A percentile compares a stretch with the other conserved stretches of the same genome.
Conservation (phyloP, 371 early-diverging fungal genomes). For the Synchytrium microbalum region DNA sequence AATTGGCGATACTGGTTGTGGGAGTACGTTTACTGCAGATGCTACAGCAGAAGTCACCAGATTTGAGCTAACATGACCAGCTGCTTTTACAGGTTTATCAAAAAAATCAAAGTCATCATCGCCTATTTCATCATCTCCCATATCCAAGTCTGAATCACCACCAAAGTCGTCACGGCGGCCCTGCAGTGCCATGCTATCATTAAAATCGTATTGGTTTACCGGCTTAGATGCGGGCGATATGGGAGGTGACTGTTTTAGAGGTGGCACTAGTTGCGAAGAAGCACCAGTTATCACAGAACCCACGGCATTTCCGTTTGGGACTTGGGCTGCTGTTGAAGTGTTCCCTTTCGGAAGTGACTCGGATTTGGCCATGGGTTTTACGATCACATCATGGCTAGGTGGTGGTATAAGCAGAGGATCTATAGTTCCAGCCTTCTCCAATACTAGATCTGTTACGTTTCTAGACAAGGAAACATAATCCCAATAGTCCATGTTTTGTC, state of each 20-base stretch:
- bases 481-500: background rate
- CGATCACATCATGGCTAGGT: background rate
- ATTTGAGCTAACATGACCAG: background rate
- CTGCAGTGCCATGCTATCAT: background rate
- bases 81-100: background rate
- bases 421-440: background rate
- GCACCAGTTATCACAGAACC: background rate
- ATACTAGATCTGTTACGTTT: background rate
- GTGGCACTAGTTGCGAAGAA: background rate
- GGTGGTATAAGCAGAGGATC: background rate
- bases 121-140: background rate
- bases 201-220: background rate
- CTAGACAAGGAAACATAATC: background rate
- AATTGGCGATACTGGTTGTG: background rate
- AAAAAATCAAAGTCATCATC: background rate
- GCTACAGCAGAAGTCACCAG: background rate
- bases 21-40: too few relatives aligned
- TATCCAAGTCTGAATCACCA: background rate
- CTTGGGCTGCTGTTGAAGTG: background rate
- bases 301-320: background rate
- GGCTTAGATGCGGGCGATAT: too few relatives aligned
- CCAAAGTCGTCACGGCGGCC: background rate
- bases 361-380: background rate
- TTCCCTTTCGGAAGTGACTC: background rate
- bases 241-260: background rate